phyloP scores from a whole-genome alignment of 1,284 basidiomycete genomes.

The Phellinidium pouzarii region DNA sequence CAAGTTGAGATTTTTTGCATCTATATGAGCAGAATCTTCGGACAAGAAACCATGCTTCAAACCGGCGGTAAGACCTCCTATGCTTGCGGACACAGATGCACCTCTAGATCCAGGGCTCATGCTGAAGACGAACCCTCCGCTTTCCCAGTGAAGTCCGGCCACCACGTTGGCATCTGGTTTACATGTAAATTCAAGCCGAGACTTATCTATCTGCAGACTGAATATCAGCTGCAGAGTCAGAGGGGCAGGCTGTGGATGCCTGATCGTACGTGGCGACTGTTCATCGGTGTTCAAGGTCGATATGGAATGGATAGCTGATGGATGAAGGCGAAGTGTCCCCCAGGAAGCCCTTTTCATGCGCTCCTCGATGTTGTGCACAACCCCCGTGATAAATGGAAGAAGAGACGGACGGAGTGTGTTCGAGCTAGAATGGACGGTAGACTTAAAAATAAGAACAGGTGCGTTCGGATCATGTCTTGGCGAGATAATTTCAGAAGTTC shows the following conservation, averaged over 20 bases:
- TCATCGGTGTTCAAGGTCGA: conserved; percentile 16
- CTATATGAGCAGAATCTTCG: conserved; percentile 69
- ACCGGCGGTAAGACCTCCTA: conserved; percentile 72
- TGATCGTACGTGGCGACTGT: neutral
- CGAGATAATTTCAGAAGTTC: conserved; percentile 21
- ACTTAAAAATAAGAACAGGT: conserved; percentile 65
- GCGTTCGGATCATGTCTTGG: conserved; percentile 33
- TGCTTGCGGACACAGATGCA: conserved; percentile 68
- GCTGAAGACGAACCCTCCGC: conserved; percentile 80
- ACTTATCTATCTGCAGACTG: conserved; percentile 85
- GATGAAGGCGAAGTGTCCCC: neutral
- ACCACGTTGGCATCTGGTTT: conserved; percentile 85
- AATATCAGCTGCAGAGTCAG: conserved; percentile 64
- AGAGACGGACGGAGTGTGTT: conserved; percentile 78
- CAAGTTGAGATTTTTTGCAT: conserved; percentile 71
- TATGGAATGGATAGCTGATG: conserved; percentile 8
- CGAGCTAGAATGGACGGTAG: conserved; percentile 78
- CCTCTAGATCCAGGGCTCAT: conserved; percentile 65
- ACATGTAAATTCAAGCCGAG: conserved; percentile 78
- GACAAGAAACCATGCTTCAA: conserved; percentile 78
- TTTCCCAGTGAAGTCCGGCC: conserved; percentile 83
- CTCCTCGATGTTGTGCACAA: conserved; percentile 57
- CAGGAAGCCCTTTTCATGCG: conserved; percentile 42
- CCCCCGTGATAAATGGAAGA: conserved; percentile 75
- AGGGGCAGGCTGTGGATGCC: conserved; percentile 24